These are phyloP conservation scores for Thraustochytrium sp. DNA, from an alignment of 352 stramenopile genomes.

Conservation along the genomic window DNA sequence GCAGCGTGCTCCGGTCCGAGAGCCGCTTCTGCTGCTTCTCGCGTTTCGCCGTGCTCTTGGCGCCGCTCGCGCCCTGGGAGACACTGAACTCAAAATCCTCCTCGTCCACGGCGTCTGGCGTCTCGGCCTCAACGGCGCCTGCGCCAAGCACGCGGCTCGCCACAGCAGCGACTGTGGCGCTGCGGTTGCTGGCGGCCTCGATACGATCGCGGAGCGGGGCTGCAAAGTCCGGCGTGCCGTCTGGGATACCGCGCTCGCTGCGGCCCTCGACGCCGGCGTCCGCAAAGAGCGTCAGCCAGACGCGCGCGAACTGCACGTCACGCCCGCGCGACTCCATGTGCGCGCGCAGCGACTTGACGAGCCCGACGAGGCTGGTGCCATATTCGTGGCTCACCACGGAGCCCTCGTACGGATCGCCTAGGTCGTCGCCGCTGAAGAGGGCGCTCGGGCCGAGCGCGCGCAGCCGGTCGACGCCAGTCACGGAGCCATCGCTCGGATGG, in stretches of 20 bases:
- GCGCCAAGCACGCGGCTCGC: neutral
- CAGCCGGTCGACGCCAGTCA: neutral
- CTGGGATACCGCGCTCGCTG: neutral
- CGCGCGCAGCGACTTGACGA: neutral
- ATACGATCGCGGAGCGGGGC: neutral
- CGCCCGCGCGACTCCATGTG: neutral
- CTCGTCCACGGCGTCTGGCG: neutral
- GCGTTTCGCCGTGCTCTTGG: no score
- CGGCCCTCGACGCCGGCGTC: neutral
- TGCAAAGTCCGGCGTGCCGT: neutral
- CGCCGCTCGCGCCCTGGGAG: neutral
- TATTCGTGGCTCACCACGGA: neutral
- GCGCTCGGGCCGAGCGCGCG: neutral
- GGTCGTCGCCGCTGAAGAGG: neutral
- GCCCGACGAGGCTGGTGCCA: neutral
- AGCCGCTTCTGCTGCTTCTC: neutral
- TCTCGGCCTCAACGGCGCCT: neutral
- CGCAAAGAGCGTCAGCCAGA: neutral
- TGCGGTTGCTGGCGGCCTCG: neutral
- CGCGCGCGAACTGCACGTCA: neutral
- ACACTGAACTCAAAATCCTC: neutral
- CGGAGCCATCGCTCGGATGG: neutral
- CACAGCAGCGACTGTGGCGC: neutral
- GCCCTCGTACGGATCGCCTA: constrained; percentile 28
- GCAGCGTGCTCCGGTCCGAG: neutral